Evolutionary conservation across 225 moss, liverwort and hornwort species (phyloP).

Genomic region (Asterella californica): DNA sequence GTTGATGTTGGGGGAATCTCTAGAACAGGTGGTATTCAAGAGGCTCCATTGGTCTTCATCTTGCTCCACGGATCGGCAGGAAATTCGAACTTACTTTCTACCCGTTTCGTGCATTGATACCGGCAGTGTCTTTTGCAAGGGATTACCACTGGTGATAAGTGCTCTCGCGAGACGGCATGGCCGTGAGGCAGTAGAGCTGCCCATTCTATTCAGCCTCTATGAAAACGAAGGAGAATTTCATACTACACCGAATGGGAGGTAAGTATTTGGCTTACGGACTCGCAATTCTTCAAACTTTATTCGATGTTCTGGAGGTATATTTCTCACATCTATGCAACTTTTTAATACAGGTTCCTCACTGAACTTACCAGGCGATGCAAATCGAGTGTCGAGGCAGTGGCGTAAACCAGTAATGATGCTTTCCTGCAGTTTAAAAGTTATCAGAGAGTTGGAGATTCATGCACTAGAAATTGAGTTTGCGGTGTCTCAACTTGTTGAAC

Average conservation of each 20-base stretch:
- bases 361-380: slow-evolving; percentile 6
- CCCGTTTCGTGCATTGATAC: background rate
- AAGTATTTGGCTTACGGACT: background rate
- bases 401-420: background rate
- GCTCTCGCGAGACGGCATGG: slow-evolving; percentile 16
- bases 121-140: slow-evolving; percentile 42
- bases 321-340: background rate
- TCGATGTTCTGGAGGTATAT: background rate
- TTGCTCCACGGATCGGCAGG: background rate
- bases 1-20: background rate
- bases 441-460: too few species aligned
- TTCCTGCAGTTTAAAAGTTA: too few species aligned
- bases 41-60: background rate
- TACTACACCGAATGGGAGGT: slow-evolving; percentile 34
- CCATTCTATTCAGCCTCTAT: slow-evolving; percentile 11
- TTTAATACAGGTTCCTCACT: background rate
- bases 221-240: slow-evolving; percentile 23
- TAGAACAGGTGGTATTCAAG: background rate
- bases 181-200: slow-evolving; percentile 12
- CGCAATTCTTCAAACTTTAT: background rate
- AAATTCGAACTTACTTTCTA: background rate
- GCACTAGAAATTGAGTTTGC: too few species aligned
- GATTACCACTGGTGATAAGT: slow-evolving; percentile 34
- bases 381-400: background rate
- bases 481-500: too few species aligned